A percentile compares a stretch with the other conserved stretches of the same genome.
Evolutionary conservation across 768 basidiomycete genomes (phyloP).

Genomic region (Trametes meyenii): DNA sequence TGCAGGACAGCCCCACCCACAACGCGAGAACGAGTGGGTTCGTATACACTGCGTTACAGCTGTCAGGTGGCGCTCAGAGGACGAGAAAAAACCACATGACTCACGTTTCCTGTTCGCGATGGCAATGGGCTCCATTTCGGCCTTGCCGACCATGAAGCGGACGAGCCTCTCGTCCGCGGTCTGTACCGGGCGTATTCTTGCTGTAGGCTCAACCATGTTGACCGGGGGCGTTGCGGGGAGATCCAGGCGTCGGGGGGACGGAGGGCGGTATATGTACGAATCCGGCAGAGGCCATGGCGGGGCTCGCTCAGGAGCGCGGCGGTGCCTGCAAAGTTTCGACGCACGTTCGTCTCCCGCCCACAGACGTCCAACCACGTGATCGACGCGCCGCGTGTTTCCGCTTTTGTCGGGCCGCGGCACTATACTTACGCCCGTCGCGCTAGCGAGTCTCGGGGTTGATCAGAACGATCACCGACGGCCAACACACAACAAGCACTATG

Average conservation of each 20-base stretch:
- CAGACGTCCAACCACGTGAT: slow-evolving; percentile 11
- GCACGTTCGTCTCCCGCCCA: slow-evolving; percentile 27
- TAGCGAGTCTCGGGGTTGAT: not conserved
- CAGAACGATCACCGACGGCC: not conserved
- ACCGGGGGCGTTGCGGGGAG: not conserved
- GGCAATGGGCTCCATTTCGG: slow-evolving; percentile 67
- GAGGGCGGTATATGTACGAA: slow-evolving; percentile 2
- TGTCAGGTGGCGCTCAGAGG: not conserved
- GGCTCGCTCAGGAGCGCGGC: not conserved
- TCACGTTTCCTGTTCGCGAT: slow-evolving; percentile 64
- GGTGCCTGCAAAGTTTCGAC: slow-evolving; percentile 6
- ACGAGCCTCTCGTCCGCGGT: slow-evolving; percentile 58
- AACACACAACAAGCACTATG: slow-evolving; percentile 49
- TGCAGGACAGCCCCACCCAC: slow-evolving; percentile 63
- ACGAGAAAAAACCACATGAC: slow-evolving; percentile 19
- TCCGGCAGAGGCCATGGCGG: slow-evolving; percentile 11
- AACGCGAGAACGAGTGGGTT: slow-evolving; percentile 61
- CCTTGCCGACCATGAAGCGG: slow-evolving; percentile 66
- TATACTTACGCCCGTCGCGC: not conserved
- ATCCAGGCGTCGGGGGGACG: not conserved
- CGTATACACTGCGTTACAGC: slow-evolving; percentile 44
- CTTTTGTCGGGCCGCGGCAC: not conserved
- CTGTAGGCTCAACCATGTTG: slow-evolving; percentile 29
- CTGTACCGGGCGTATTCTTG: slow-evolving; percentile 54
- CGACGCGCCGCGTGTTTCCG: slow-evolving; percentile 15